Evolutionary conservation across 1,284 basidiomycete species (phyloP), one percentile per base, ranked within the genome.

Genomic region (Fomes fomentarius): DNA sequence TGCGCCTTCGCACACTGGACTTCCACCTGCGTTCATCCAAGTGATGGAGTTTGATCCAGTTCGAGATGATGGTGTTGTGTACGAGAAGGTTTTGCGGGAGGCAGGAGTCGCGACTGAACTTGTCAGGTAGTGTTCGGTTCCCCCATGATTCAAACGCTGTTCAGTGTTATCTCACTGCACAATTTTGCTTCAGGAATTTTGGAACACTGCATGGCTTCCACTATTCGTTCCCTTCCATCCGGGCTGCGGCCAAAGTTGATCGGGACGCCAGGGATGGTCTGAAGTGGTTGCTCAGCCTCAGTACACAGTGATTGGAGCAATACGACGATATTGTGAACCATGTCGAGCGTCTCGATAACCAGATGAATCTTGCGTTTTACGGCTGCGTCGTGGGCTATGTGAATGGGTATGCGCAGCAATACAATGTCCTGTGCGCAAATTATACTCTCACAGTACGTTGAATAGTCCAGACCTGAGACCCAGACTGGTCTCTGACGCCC

Each of bases 41-140:
- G 54, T 63, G 15, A 41, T 49, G 42, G 64, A 60, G 5, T 38
- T 54, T 19, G 67, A 68, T 37, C 57, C 60, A 17, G 40, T 65
- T 11, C 58, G 66, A 21, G 66, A 69, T 45, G 62, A 68, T 15
- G 65, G 61, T 3, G 37, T 65, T 10, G 38, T 68, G 5, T 68
- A 68, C 47, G 62, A 61, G 34, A 58, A 58, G 49, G 37, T 62
- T 5, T 52, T 66, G 7, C 53, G 50, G 7, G 64, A 64, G 28
- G 58, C 57, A 4, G 65, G 63, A 8, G 63, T 66, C 0, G 25
- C 50, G 43, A 62, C 61, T 8, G 60, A 52, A 45, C 22, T 64
- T 4, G 56, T 39, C 17, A 9, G 34, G 52, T 54, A 56, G 19
- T 43, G n/a, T n/a, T n/a, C n/a, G n/a, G n/a, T n/a, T n/a, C n/a